Base-by-base conservation (phyloP, 805 yeast species). In the Starmerella asiatica region DNA sequence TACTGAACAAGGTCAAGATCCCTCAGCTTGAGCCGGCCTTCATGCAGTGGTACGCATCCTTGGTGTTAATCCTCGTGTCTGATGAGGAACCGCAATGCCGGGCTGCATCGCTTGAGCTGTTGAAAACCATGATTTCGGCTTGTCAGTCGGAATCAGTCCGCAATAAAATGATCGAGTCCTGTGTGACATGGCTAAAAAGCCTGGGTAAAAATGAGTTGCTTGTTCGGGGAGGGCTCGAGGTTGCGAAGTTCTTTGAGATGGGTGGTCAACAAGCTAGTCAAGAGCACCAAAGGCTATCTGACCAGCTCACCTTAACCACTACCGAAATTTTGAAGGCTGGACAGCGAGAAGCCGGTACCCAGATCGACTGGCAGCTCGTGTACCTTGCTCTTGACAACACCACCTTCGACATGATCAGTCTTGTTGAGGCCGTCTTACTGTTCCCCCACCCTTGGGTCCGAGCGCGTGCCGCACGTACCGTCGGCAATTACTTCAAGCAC, bases 381-480 rank as follows among this genome's bases (percentile, higher is more conserved):
- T 86, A 85, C 55, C 63, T 78, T 3, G 68, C 79, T 2, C 61
- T 85, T 45, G 69, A 65, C 32, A 50, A 64, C 59, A 34, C 35
- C 16, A 29, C 26, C 21, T 11, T 15, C 6, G 41, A 28, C 6
- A 16, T 20, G 0, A 50, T 70, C 85, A 49, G 56, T 3, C 55
- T 59, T 15, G 58, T 79, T 3, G 63, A 72, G 19, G 69, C 67
- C 3, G 59, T 75, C 21, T 64, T 85, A 39, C 62, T 86, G 37
- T 86, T 73, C 56, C 96, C 96, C 2, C 96, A 86, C 58, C 68
- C 91, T 1, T 86, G 97, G 97, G 79, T 86, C 5, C 72, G 96
- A 51, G 64, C 79, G 43, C 61, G 70, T 4, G 64, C 93, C 1
- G 61, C 77, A 5, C 65, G 86, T 38, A 61, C 83, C 26, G 56